Percentiles rank a stretch among this genome's conserved stretches.
Evolutionary conservation across 2,329 filamentous ascomycete species (phyloP).

Genomic region (Periconia digitata): DNA sequence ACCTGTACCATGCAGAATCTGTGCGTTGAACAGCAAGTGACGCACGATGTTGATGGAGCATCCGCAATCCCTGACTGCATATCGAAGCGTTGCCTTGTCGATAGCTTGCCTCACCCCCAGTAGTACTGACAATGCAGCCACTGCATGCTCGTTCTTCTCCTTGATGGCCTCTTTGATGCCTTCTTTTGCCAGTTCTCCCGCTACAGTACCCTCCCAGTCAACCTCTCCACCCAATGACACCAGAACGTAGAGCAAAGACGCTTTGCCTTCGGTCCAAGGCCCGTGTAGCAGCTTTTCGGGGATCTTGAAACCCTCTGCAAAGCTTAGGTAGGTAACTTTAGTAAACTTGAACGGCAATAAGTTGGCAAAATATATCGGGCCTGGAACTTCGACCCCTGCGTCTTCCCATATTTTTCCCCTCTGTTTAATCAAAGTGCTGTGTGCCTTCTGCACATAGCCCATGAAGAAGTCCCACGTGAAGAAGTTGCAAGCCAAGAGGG

Average conservation of each 20-base stretch:
- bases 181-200: slow-evolving; percentile 36
- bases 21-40: slow-evolving; percentile 39
- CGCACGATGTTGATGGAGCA: slow-evolving; percentile 32
- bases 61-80: slow-evolving; percentile 32
- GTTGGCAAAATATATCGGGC: slow-evolving; percentile 25
- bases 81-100: slow-evolving; percentile 29
- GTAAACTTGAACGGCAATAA: slow-evolving; percentile 36
- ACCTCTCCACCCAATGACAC: slow-evolving; percentile 37
- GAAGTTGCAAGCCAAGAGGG: slow-evolving; percentile 35
- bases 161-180: slow-evolving; percentile 32
- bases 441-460: slow-evolving; percentile 33
- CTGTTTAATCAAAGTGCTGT: slow-evolving; percentile 27
- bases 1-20: slow-evolving; percentile 24
- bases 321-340: slow-evolving; percentile 31
- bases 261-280: slow-evolving; percentile 34
- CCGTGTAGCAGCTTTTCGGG: slow-evolving; percentile 42
- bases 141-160: slow-evolving; percentile 30
- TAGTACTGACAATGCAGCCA: slow-evolving; percentile 37
- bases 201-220: slow-evolving; percentile 37
- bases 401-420: slow-evolving; percentile 35
- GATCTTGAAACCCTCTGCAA: slow-evolving; percentile 33
- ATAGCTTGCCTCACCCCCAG: slow-evolving; percentile 33
- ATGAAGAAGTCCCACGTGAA: slow-evolving; percentile 41
- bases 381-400: slow-evolving; percentile 27
- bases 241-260: slow-evolving; percentile 35